Evolutionary conservation across 108 stramenopile species (phyloP), one percentile per base, ranked within the genome.

Genomic region (Skeletonema marinoi): DNA sequence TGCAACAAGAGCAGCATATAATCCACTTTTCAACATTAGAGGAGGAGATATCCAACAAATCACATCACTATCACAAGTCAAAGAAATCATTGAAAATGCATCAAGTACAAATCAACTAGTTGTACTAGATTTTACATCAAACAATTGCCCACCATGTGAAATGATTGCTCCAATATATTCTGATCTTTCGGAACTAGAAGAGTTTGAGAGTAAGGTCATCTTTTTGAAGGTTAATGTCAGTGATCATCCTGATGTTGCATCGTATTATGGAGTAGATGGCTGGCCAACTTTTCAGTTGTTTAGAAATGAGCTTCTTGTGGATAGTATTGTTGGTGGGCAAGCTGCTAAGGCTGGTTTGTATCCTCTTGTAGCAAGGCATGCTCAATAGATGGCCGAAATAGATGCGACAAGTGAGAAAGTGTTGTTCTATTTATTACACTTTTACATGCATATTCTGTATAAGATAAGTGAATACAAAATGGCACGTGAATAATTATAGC

Each of bases 231-330:
- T 77, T 30, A 77, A 77, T 72, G 71, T 77, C 14, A 72, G 33
- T 21, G 76, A 77, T 60, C 38, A 51, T 65, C 71, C 76, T 17
- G 76, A 77, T 65, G 61, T 71, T 2, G 76, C 76, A 13, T 16
- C 62, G 30, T 38, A 44, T 39, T 77, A 72, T 65, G 76, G 11
- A n/a, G 76, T 72, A 29, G 76, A 77, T 60, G 76, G 76, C 4
- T 77, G 76, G 76, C 76, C 76, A 21, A 77, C 76, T 32, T 77
- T 77, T 65, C 35, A 72, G 25, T n/a, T 77, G 16, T 77, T 77
- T 36, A 60, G 64, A 62, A 48, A 64, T 3, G 70, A 71, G 2
- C 33, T 13, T 10, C 21, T 39, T 6, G 61, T 77, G 0, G 63
- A 77, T 41, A 17, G 59, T 30, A 60, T 76, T 30, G 70, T 77